Evolutionary conservation across 164 flowering plant genomes (phyloP), one percentile per base, ranked within the genome.

Genomic region (Tetracentron sinense): DNA sequence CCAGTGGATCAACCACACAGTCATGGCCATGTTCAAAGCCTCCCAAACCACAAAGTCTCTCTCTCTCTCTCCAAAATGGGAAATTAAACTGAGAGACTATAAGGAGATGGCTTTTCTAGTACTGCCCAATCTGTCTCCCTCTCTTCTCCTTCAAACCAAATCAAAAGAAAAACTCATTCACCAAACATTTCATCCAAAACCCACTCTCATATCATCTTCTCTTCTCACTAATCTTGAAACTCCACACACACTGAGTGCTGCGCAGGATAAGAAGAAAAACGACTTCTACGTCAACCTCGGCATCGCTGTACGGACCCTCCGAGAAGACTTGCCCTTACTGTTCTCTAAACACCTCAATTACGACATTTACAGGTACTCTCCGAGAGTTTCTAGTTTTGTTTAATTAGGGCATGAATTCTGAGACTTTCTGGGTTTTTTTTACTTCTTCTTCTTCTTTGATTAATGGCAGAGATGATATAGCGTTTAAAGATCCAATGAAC

Each of bases 251-350:
- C 64, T 64, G 54, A 75, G 54, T 53, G 69, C 74, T 70, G 62
- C 54, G 19, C 79, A 75, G 69, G 76, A 79, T 59, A 79, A 74
- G 52, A 74, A 81, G 62, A 81, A 61, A 55, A 81, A 86, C 42
- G 91, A 92, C 26, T 92, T 92, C 72, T 92, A 82, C 68, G 82
- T 89, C 68, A 92, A 92, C 65, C 75, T 92, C 0, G 98, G 98
- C 7, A 66, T 86, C 1, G 96, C 96, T 51, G 96, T 92, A 0
- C 65, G 98, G 60, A 92, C 98, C 0, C 98, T 92, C 19, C 75
- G 96, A 17, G 92, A 92, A 67, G 98, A 92, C 73, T n/a, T 89
- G 61, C 98, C 98, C 22, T 53, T 76, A 17, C 42, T 89, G 63
- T 89, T 92, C 78, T 55, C 83, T 70, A 83, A 78, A 73, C 96